Conservation (phyloP, 768 basidiomycete genomes). For the Russula foetens region DNA sequence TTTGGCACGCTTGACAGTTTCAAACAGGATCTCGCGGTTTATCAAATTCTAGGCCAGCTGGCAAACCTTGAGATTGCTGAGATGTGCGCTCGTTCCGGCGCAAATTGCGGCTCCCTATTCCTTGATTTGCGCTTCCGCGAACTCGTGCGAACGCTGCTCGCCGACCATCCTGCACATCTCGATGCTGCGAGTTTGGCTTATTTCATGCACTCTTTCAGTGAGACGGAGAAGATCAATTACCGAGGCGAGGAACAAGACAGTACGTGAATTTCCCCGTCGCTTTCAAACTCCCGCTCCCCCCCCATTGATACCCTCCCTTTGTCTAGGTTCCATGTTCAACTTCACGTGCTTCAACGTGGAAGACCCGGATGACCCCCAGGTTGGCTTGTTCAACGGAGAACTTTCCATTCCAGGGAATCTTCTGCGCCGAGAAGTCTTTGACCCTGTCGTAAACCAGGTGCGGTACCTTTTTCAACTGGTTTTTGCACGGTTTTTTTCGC, state of each 20-base stretch:
- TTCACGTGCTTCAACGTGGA: constrained; percentile 88
- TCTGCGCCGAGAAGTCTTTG: constrained; percentile 77
- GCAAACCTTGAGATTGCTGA: constrained; percentile 85
- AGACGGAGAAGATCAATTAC: constrained; percentile 80
- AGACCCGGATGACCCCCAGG: constrained; percentile 70
- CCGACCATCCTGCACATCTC: constrained; percentile 80
- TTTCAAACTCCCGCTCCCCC: background rate
- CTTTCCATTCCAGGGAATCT: constrained; percentile 75
- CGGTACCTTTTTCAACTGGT: constrained; percentile 17
- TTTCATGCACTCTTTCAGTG: constrained; percentile 85
- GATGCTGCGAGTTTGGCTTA: constrained; percentile 76
- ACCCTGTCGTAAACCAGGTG: constrained; percentile 78
- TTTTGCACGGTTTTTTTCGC: background rate
- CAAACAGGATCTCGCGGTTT: constrained; percentile 36
- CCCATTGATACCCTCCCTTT: constrained; percentile 7
- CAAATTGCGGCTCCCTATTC: constrained; percentile 83
- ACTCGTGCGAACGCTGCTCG: constrained; percentile 66
- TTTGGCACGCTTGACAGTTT: background rate
- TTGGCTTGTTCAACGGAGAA: constrained; percentile 78
- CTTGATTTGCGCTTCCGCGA: constrained; percentile 82
- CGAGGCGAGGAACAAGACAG: constrained; percentile 68
- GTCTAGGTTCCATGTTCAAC: constrained; percentile 72
- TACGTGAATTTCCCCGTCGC: constrained; percentile 27
- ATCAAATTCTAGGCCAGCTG: constrained; percentile 70
- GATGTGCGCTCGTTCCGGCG: constrained; percentile 80